Percentiles rank a stretch among this genome's conserved stretches.
Evolutionary conservation across 23 red algal genomes (phyloP).

Genomic region (Chondrus crispus): DNA sequence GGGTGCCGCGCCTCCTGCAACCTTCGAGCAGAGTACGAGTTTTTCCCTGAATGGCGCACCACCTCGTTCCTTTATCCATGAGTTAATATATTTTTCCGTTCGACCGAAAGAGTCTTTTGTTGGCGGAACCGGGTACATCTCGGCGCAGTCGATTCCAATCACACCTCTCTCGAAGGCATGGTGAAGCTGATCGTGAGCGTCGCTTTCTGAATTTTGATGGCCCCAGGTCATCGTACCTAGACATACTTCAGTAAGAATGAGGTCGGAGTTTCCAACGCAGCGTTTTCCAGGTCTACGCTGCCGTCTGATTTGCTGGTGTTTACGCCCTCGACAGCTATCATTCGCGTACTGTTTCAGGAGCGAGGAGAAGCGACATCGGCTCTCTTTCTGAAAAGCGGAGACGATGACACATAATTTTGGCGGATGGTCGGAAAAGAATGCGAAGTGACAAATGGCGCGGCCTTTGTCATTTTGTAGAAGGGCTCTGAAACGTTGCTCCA

Average conservation of each 20-base stretch:
- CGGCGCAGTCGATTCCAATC: constrained; percentile 84
- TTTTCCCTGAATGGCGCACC: constrained; percentile 55
- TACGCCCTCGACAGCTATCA: no score
- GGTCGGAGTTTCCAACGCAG: constrained; percentile 38
- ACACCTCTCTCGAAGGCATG: constrained; percentile 71
- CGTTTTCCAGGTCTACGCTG: no score
- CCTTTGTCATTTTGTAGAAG: no score
- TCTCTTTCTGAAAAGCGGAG: no score
- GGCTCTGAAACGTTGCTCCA: no score
- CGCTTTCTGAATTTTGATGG: constrained; percentile 80
- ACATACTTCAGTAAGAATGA: constrained; percentile 49
- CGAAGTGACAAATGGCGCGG: no score
- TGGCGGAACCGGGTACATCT: constrained; percentile 89
- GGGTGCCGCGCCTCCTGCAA: constrained; percentile 33
- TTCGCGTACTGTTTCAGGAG: no score
- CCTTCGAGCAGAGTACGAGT: constrained; percentile 80
- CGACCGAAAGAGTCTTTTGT: constrained; percentile 37
- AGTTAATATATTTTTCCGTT: constrained; percentile 76
- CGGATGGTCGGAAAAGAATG: no score
- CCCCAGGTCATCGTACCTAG: constrained; percentile 96
- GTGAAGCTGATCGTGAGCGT: constrained; percentile 77
- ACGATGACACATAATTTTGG: no score
- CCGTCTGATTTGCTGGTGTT: no score
- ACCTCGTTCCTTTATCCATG: constrained; percentile 67
- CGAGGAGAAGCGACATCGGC: no score